phyloP scores from a whole-genome alignment of 345 rosid genomes.

The Moricandia moricandioides region DNA sequence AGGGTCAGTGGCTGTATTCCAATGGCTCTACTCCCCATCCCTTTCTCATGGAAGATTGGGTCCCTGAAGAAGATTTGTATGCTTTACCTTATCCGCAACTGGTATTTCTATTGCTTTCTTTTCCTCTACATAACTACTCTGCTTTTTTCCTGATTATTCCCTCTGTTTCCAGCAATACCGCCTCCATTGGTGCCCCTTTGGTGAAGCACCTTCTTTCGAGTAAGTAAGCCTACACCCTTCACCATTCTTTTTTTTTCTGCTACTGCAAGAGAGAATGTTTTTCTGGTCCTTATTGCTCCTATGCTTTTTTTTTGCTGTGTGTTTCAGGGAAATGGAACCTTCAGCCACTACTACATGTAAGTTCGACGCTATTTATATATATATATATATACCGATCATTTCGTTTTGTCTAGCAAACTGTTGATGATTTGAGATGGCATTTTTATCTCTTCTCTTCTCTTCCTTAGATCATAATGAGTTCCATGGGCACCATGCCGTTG shows the following conservation, averaged over 20 bases:
- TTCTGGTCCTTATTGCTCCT: conserved; percentile 23
- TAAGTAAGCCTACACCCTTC: conserved; percentile 48
- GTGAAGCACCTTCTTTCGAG: conserved; percentile 58
- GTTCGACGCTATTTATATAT: conserved; percentile 26
- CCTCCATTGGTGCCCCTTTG: conserved; percentile 72
- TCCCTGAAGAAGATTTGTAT: conserved; percentile 57
- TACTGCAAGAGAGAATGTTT: background rate
- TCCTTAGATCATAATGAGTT: conserved; percentile 52
- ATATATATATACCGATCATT: background rate
- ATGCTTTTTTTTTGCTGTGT: conserved; percentile 14
- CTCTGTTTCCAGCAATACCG: conserved; percentile 39
- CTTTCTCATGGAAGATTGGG: conserved; percentile 58
- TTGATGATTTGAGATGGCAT: conserved; percentile 6
- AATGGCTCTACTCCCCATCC: conserved; percentile 54
- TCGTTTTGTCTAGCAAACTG: conserved; percentile 18
- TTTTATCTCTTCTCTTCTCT: conserved; percentile 8
- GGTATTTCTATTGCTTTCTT: background rate
- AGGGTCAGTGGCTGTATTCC: conserved; percentile 72
- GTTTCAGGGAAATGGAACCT: conserved; percentile 63
- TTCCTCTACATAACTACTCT: background rate
- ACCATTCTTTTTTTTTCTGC: background rate
- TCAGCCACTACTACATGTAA: conserved; percentile 62
- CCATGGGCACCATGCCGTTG: conserved; percentile 47
- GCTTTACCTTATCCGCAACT: conserved; percentile 40
- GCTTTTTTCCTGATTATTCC: background rate